Evolutionary conservation across 805 yeast genomes (phyloP).

Genomic region (Monosporozyma servazzii): DNA sequence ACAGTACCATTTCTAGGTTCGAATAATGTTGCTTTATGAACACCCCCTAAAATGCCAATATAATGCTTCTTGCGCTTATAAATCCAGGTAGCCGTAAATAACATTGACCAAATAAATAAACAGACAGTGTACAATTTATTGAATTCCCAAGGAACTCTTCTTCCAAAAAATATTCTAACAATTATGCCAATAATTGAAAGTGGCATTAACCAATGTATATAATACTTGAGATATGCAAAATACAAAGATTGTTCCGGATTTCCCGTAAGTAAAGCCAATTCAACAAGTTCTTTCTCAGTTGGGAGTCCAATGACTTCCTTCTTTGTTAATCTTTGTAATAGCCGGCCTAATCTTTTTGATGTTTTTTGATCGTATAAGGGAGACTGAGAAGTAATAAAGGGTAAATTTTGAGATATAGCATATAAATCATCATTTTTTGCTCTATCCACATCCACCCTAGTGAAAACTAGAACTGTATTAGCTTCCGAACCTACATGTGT

Average conservation of each 20-base stretch:
- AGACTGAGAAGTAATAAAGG: slow-evolving; percentile 5
- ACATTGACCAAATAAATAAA: slow-evolving; percentile 54
- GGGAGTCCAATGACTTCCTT: slow-evolving; percentile 5
- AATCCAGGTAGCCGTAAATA: slow-evolving; percentile 54
- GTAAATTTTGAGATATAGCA: slow-evolving; percentile 4
- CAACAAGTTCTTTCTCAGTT: slow-evolving; percentile 31
- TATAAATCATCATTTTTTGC: slow-evolving; percentile 3
- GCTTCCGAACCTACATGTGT: slow-evolving; percentile 22
- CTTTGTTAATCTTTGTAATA: neutral
- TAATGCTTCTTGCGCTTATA: slow-evolving; percentile 26
- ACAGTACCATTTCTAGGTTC: neutral
- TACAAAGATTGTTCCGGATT: slow-evolving; percentile 48
- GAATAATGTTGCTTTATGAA: slow-evolving; percentile 21
- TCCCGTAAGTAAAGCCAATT: slow-evolving; percentile 15
- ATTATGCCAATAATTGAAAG: slow-evolving; percentile 51
- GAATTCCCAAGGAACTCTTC: slow-evolving; percentile 23
- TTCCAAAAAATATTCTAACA: slow-evolving; percentile 21
- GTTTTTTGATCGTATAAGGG: slow-evolving; percentile 10
- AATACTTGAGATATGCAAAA: slow-evolving; percentile 58
- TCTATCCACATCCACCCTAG: slow-evolving; percentile 11
- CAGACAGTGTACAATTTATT: slow-evolving; percentile 49
- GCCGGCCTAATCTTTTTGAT: slow-evolving; percentile 2
- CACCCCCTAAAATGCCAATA: slow-evolving; percentile 23
- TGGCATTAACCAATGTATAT: slow-evolving; percentile 46
- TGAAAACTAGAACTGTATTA: slow-evolving; percentile 16